Percentiles rank a stretch among this genome's conserved stretches.
phyloP scores from a whole-genome alignment of 2,329 filamentous ascomycete species.

The Elsinoe australis region DNA sequence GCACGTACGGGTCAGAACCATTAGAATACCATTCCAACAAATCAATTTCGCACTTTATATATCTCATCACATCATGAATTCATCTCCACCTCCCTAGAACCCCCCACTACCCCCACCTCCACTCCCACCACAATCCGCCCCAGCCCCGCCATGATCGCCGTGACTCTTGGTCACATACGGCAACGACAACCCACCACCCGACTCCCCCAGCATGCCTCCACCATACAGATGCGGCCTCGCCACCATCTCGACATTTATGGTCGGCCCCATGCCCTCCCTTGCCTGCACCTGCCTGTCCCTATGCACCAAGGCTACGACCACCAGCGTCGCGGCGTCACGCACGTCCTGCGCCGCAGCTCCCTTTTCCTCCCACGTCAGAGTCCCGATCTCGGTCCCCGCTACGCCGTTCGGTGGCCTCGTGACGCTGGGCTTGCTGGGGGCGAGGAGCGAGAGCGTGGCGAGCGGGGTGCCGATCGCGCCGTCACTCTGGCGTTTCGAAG shows the following conservation, averaged over 20 bases:
- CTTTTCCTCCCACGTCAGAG: background rate
- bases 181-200: no score
- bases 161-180: no score
- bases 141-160: no score
- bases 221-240: background rate
- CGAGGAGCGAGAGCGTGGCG: background rate
- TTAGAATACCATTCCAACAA: no score
- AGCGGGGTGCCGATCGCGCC: background rate
- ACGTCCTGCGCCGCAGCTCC: background rate
- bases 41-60: background rate
- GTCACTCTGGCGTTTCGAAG: no score
- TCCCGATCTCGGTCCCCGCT: background rate
- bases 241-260: slow-evolving; percentile 1
- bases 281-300: slow-evolving; percentile 5
- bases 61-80: background rate
- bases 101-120: no score
- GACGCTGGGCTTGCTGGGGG: background rate
- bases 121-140: no score
- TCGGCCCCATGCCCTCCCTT: slow-evolving; percentile 3
- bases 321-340: background rate
- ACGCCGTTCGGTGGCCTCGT: background rate
- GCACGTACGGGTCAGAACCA: background rate
- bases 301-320: slow-evolving; percentile 4
- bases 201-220: background rate
- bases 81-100: no score